Evolutionary conservation across 2,329 filamentous ascomycete species (phyloP), one percentile per base, ranked within the genome.

Genomic region (Fusarium staphyleae): DNA sequence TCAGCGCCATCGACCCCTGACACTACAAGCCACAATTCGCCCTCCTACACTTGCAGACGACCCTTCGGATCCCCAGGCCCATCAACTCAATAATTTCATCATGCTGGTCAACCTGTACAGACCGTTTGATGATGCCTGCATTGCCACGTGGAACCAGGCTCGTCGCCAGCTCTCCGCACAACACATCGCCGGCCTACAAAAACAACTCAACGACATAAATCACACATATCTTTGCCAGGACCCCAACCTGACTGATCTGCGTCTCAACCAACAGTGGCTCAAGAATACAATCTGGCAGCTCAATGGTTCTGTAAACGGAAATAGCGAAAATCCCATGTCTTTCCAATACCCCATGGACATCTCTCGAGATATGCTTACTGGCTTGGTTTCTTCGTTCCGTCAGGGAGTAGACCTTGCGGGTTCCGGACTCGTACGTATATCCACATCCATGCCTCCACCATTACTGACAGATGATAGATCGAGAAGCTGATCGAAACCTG

Each of bases 401-500:
- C 81, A 87, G 60, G 86, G 86, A 35, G 87, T 91, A 77, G 90
- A 93, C 59, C 78, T 93, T 3, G 81, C 93, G 60, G 88, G 87
- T 14, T 82, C 90, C 32, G 88, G 88, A 19, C 72, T 96, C 72
- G 88, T 90, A 75, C 71, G 85, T 77, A 18, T 6, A 13, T 11
- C 10, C 18, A 14, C 4, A 28, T 16, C 12, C 8, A 3, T 32
- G 13, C 2, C 16, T 16, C 4, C 7, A 6, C 16, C 10, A 8
- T 4, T n/a, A 39, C 60, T 67, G 44, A 67, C 50, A 36, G 26
- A 9, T 2, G 3, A 0, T 63, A 87, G 84, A 85, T 95, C 55
- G 90, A 93, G 69, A 93, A 93, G 69, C 75, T 96, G 11, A 84
- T 95, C 64, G 88, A 93, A 62, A 83, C 93, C 29, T 86, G 89